Evolutionary conservation across 768 basidiomycete species (phyloP).

Genomic region (Tricholoma sp.): DNA sequence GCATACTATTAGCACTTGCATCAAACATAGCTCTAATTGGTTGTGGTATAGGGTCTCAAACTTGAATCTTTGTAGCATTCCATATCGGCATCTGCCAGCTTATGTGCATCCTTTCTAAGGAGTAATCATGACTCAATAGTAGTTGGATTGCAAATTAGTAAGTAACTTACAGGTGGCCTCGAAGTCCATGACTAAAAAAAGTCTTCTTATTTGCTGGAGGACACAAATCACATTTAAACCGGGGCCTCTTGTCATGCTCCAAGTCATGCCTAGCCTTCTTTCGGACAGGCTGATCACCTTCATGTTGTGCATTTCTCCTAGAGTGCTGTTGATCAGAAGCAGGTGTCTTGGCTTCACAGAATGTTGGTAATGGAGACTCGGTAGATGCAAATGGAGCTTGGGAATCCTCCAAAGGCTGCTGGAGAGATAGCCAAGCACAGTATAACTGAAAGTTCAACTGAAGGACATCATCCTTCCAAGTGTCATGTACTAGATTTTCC

Average conservation of each 20-base stretch:
- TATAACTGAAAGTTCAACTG: constrained; percentile 40
- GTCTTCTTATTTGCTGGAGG: background rate
- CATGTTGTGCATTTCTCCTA: background rate
- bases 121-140: too few species aligned
- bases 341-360: too few species aligned
- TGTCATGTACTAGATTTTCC: constrained; percentile 76
- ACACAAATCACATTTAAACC: background rate
- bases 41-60: background rate
- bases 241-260: background rate
- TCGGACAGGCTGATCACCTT: background rate
- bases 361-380: too few species aligned
- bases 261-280: background rate
- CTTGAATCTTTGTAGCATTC: background rate
- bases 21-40: background rate
- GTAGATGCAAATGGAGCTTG: background rate
- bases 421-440: background rate
- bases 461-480: constrained; percentile 89
- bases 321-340: background rate
- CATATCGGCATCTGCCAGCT: background rate
- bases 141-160: background rate
- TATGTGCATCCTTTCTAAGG: background rate
- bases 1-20: too few species aligned
- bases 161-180: background rate
- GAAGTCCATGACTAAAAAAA: background rate
- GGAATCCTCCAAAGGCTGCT: background rate